These are phyloP conservation scores for Debaryomycetaceae sp. DNA, from an alignment of 1,139 yeast genomes.

Conservation along the genomic window DNA sequence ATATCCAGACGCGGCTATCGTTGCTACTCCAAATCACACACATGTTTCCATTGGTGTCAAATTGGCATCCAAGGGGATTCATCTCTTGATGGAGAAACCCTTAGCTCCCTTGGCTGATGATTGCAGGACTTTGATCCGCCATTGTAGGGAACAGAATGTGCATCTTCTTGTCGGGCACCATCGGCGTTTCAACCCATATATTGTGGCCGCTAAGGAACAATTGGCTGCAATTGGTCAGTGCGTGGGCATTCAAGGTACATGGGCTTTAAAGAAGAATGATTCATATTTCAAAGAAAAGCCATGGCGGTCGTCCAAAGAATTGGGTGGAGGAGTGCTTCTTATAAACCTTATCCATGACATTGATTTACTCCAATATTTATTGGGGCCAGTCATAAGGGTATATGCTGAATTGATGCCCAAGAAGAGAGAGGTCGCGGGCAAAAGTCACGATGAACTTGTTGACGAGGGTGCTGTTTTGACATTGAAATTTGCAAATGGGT, in stretches of 20 bases:
- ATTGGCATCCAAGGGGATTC: conserved; percentile 31
- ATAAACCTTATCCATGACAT: conserved; percentile 43
- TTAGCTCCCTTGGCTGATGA: conserved; percentile 29
- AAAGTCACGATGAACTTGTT: conserved; percentile 18
- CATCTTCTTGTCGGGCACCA: conserved; percentile 39
- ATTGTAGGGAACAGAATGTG: conserved; percentile 18
- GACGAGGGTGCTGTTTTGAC: conserved; percentile 46
- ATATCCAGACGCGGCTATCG: conserved; percentile 36
- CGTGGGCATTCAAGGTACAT: conserved; percentile 40
- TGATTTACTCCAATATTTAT: conserved; percentile 38
- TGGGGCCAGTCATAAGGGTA: conserved; percentile 38
- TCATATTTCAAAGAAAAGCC: conserved; percentile 35
- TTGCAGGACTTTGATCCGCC: conserved; percentile 28
- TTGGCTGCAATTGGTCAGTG: conserved; percentile 28
- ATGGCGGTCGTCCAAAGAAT: conserved; percentile 33
- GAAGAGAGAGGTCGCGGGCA: conserved; percentile 21
- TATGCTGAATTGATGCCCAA: conserved; percentile 36
- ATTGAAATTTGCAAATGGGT: conserved; percentile 34
- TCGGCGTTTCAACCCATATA: conserved; percentile 35
- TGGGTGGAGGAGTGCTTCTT: conserved; percentile 40
- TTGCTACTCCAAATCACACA: conserved; percentile 42
- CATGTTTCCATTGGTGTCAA: conserved; percentile 32
- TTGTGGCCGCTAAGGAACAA: conserved; percentile 31
- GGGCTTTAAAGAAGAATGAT: conserved; percentile 38
- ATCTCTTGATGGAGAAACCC: conserved; percentile 39